Evolutionary conservation across 148 eudicot genomes (phyloP), one percentile per base, ranked within the genome.

Genomic region (Rhododendron vialii): DNA sequence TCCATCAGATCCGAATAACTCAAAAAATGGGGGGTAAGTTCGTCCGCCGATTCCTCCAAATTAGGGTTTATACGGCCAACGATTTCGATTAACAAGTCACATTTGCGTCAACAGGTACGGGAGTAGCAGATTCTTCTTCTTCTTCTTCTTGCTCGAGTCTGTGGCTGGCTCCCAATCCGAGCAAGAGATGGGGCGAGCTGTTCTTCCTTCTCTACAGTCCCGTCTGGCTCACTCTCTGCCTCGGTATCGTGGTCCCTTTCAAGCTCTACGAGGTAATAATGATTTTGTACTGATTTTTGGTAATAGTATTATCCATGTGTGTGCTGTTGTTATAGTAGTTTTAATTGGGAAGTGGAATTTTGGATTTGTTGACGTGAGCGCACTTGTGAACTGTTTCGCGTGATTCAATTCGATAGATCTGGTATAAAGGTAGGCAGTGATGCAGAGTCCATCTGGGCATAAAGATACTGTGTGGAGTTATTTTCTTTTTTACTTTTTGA

Each of bases 141-240:
- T 53, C n/a, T 84, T 53, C 43, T 85, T n/a, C 82, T 3, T 57
- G 84, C 81, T 85, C 90, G 86, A 91, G 86, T 87, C 77, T 84
- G 35, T 96, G 99, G 99, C 86, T 95, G n/a, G 86, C 99, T 33
- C 82, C 91, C 59, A 92, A 95, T 87, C 94, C 92, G 4, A 96
- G 99, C 92, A 95, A 96, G 87, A 92, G 99, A 92, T 96, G 99
- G 99, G 98, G 88, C n/a, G 99, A 96, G 82, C 35, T 91, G 88
- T 95, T 96, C 87, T 96, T 96, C 84, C 94, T 96, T 51, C 86
- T 95, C 11, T 96, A 96, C 87, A 94, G 98, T 41, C 98, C 98
- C 24, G 94, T 96, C 84, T 96, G 99, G 99, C 95, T 96, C 91
- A 95, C 98, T 86, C 97, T 96, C 17, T 92, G 95, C 92, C 97